Evolutionary conservation across 768 basidiomycete species (phyloP).

Genomic region (Lactifluus pinguis): DNA sequence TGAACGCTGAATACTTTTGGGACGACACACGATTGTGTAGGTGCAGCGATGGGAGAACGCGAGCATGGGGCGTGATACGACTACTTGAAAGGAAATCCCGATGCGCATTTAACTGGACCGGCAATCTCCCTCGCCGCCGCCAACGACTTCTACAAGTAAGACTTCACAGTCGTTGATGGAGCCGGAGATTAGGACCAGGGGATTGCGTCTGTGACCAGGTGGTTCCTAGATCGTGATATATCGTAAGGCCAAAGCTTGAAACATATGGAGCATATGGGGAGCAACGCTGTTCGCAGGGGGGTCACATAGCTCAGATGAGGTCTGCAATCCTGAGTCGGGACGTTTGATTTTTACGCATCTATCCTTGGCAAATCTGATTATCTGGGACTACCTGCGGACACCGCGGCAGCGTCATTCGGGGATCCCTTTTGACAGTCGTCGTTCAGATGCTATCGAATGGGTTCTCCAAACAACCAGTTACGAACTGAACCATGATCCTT

Average conservation of each 20-base stretch:
- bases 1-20: no score
- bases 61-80: no score
- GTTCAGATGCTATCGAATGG: constrained; percentile 85
- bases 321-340: constrained; percentile 55
- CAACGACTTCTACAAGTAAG: no score
- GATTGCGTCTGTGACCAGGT: no score
- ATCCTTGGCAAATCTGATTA: constrained; percentile 62
- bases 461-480: constrained; percentile 93
- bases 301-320: constrained; percentile 67
- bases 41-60: no score
- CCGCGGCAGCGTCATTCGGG: constrained; percentile 4
- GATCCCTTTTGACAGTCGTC: constrained; percentile 86
- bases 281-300: neutral
- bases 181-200: no score
- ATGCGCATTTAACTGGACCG: no score
- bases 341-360: constrained; percentile 73
- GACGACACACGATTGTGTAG: no score
- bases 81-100: no score
- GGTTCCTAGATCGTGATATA: no score
- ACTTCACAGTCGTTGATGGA: no score
- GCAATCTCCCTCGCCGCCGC: no score
- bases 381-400: constrained; percentile 42
- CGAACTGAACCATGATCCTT: constrained; percentile 51
- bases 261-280: neutral
- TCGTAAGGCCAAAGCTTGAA: neutral